Percentiles rank a stretch among this genome's conserved stretches.
Evolutionary conservation across 106 monocot species (phyloP).

Genomic region (Dendrobium catenatum): DNA sequence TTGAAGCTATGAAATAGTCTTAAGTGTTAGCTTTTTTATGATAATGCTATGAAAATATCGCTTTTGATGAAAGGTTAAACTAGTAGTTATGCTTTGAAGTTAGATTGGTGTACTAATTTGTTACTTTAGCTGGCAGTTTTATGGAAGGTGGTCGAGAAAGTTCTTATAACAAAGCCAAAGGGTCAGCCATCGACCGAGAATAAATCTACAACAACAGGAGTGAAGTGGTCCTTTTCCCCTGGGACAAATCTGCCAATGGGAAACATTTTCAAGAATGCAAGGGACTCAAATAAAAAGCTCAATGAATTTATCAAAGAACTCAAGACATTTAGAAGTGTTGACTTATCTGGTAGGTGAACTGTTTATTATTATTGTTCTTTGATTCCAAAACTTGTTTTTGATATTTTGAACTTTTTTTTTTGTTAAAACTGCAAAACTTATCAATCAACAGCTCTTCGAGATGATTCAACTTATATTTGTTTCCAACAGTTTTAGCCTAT

Average conservation of each 20-base stretch:
- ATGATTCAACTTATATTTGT: neutral
- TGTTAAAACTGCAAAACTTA: neutral
- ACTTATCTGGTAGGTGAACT: slow-evolving; percentile 73
- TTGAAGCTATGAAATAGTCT: neutral
- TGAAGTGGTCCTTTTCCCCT: slow-evolving; percentile 87
- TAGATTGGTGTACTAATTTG: slow-evolving; percentile 28
- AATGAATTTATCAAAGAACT: slow-evolving; percentile 91
- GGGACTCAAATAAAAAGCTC: slow-evolving; percentile 73
- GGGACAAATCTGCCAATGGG: slow-evolving; percentile 69
- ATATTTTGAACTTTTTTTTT: neutral
- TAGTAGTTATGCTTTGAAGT: neutral
- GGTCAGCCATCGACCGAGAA: slow-evolving; percentile 13
- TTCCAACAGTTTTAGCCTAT: neutral
- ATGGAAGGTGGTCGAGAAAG: slow-evolving; percentile 84
- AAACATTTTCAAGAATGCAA: slow-evolving; percentile 46
- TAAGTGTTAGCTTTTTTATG: neutral
- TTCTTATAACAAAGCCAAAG: slow-evolving; percentile 58
- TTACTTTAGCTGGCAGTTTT: slow-evolving; percentile 63
- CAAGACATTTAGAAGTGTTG: slow-evolving; percentile 67
- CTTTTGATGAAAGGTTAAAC: neutral
- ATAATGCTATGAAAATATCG: neutral
- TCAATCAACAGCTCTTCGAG: neutral
- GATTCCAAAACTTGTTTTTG: neutral
- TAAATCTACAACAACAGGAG: slow-evolving; percentile 38
- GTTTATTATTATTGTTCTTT: neutral